Base-by-base conservation (phyloP, 768 basidiomycete species). In the Rhizopogon vulgaris region DNA sequence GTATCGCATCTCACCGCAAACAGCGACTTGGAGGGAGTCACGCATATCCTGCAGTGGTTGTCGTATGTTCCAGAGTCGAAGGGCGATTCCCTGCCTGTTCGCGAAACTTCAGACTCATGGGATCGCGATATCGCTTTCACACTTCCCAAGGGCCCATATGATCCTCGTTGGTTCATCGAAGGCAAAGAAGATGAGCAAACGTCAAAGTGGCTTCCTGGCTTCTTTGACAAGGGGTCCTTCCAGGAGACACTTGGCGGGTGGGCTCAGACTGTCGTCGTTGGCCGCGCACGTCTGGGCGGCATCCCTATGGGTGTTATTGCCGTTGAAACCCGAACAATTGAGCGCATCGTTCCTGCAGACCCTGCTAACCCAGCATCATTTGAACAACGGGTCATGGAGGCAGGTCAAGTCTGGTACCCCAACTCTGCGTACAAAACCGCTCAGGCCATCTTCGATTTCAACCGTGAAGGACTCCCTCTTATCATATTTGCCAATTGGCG, bases 401-500 rank as follows among this genome's bases (percentile, higher is more conserved):
- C 96, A n/a, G 96, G 96, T 59, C 93, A 95, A 70, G 96, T 98
- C 24, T 99, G 96, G 96, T 98, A 97, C 69, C 96, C 96, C 34
- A 98, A 99, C 71, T 95, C 93, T 5, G 94, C 96, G 6, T 94
- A 96, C 77, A 99, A 99, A 79, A 99, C 96, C 7, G 96, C 94
- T 7, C 96, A 98, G 63, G 95, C 96, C 14, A 98, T 98, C 75
- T 94, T 94, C 70, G 96, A 99, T 73, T 91, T 98, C 76, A 89
- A 95, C 72, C 87, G 96, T 39, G 96, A 99, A 71, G 92, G 90
- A 22, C 76, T 99, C 12, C 96, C 96, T 4, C 78, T 99, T 54
- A 94, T 98, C 69, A 94, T 99, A 69, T 97, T 99, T 64, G 96
- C 96, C 50, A 99, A 99, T 76, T 98, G 96, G 94, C 90, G 96